Evolutionary conservation across 345 rosid genomes (phyloP), one percentile per base, ranked within the genome.

Genomic region (Euphorbia tirucalli): DNA sequence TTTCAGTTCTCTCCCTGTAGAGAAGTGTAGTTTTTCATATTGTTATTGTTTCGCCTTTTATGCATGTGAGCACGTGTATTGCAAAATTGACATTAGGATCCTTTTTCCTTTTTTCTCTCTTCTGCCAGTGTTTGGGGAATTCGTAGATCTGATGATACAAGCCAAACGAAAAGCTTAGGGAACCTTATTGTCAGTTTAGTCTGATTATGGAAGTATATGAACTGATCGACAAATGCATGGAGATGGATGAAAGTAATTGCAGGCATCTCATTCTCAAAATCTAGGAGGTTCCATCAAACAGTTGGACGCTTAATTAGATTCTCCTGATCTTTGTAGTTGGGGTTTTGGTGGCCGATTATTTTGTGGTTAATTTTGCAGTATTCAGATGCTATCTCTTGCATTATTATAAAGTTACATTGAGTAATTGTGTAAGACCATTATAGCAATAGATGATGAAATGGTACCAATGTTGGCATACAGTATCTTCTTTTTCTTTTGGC

Each of bases 81-180:
- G 63, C 21, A 24, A 66, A 32, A 25, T 35, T 68, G 37, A 74
- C 39, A 13, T 27, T 9, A 15, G 37, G 8, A 15, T 22, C 57
- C 27, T 10, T 28, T 9, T 9, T 30, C 27, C 4, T 28, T 9
- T 9, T 30, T 50, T 57, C 22, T 25, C 30, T 56, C 28, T 61
- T 72, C 25, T 68, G 64, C 35, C 75, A 78, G 81, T 78, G 18
- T 78, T 78, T n/a, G 75, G 72, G 50, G 81, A 78, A 65, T 78
- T 78, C 24, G 41, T 74, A 11, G 69, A 58, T 61, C 63, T 78
- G 27, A 70, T 78, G 78, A 70, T 70, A 71, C 48, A 59, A 65
- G 63, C 44, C 55, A 78, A 69, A 37, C 71, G 41, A 30, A 63
- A 69, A 19, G 81, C 74, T 7, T 78, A 65, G 61, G n/a, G 30